Evolutionary conservation across 2,329 filamentous ascomycete species (phyloP), one percentile per base, ranked within the genome.

Genomic region (Beauveria varroae): DNA sequence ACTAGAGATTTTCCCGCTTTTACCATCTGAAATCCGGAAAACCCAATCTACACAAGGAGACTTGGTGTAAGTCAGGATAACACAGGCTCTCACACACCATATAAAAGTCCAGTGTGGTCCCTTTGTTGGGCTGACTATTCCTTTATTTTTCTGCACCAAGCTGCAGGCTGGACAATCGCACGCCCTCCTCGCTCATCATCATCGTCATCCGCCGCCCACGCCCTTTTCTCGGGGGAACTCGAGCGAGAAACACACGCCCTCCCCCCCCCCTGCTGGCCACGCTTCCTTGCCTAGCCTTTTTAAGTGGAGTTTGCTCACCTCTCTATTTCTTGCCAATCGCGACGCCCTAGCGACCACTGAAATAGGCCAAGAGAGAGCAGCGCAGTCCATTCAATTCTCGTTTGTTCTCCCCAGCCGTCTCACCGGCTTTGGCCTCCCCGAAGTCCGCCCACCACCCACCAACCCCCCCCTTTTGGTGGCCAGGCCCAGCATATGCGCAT

Each of bases 371-470:
- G 30, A 37, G 6, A 26, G 37, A 41, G 20, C 5, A n/a, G 52
- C 16, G 20, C 5, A n/a, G 52, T 9, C 16, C 22, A 30, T 7
- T 57, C 5, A 34, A 34, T 34, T 34, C 30, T 28, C 43, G 26
- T 22, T 50, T 34, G 30, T 14, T 14, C 30, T 5, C 30, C 30
- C 46, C 40, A 59, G 47, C 57, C 37, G 57, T 44, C 57, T 59
- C 47, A 40, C 57, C 47, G 57, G 47, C 47, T 59, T 59, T 59
- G 47, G 24, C 24, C 24, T 18, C 10, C 37, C 57, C 57, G 47
- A 59, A 59, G 57, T 59, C 57, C 57, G 57, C 57, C 57, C 57
- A 59, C 44, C 43, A 26, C 51, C 30, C 12, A 34, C 30, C 24
- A 24, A 28, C 7, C 28, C 37, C 8, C 41, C 26, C 41, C 20